These are phyloP conservation scores for Ceratocystis colombiana DNA, from an alignment of 2,329 filamentous ascomycete species.

Conservation along the genomic window DNA sequence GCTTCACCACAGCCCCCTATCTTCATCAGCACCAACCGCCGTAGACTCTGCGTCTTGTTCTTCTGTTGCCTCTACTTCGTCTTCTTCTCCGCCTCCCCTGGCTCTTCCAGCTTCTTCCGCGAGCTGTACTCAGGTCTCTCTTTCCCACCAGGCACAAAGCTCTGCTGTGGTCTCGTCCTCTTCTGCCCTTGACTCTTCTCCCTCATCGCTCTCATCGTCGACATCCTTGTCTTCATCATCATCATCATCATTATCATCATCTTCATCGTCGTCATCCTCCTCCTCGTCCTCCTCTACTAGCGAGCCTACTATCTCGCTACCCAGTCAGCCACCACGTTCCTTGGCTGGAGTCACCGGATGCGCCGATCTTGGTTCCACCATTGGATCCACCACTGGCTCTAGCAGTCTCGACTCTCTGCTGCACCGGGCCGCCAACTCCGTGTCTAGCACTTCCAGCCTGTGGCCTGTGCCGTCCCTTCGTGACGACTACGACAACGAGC, in stretches of 20 bases:
- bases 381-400: conserved; percentile 15
- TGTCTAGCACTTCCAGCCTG: conserved; percentile 27
- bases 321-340: neutral
- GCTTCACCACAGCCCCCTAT: neutral
- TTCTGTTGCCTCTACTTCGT: neutral
- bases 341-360: neutral
- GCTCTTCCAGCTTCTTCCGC: conserved; percentile 1
- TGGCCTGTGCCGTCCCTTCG: conserved; percentile 34
- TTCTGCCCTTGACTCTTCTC: conserved; percentile 17
- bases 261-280: neutral
- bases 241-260: neutral
- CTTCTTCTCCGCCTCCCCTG: neutral
- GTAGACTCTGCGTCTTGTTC: conserved; percentile 6
- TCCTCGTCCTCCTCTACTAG: neutral
- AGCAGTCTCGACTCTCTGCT: conserved; percentile 16
- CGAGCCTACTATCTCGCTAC: neutral
- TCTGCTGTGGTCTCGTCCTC: conserved; percentile 6
- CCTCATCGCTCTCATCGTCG: conserved; percentile 10
- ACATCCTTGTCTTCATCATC: neutral
- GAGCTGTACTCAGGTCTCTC: conserved; percentile 7
- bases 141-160: conserved; percentile 17
- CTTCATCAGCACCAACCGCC: neutral
- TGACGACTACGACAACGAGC: conserved; percentile 35
- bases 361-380: conserved; percentile 11
- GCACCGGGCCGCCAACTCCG: conserved; percentile 28